Evolutionary conservation across 1,284 basidiomycete species (phyloP).

Genomic region (Uromyces viciae-fabae): DNA sequence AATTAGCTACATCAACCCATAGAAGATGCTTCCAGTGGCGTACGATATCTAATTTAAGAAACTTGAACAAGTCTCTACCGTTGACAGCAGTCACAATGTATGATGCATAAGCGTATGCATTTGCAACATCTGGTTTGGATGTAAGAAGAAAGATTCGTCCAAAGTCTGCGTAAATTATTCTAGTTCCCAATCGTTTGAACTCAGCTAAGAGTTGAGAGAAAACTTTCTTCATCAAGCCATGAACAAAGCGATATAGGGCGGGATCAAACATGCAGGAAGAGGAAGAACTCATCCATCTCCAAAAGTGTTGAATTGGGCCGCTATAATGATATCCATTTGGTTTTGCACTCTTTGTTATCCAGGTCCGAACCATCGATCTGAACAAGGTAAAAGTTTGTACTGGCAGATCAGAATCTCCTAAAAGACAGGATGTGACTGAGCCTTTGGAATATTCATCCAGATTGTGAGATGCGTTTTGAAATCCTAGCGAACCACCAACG

Average conservation of each 20-base stretch:
- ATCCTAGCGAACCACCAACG: conserved; percentile 72
- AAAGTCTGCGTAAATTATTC: conserved; percentile 93
- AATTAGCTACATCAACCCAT: conserved; percentile 94
- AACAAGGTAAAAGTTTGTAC: conserved; percentile 80
- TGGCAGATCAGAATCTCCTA: conserved; percentile 91
- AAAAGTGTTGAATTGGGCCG: conserved; percentile 76
- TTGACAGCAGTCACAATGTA: conserved; percentile 89
- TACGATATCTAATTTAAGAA: conserved; percentile 79
- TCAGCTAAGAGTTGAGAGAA: conserved; percentile 96
- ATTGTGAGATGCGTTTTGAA: conserved; percentile 85
- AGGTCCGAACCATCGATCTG: conserved; percentile 81
- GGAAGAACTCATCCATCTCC: conserved; percentile 89
- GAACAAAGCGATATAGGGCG: conserved; percentile 85
- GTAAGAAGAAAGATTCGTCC: conserved; percentile 85
- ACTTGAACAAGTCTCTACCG: conserved; percentile 91
- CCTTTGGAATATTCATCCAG: conserved; percentile 83
- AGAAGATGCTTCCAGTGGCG: conserved; percentile 91
- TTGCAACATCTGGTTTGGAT: conserved; percentile 84
- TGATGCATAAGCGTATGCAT: conserved; percentile 88
- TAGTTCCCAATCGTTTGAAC: conserved; percentile 89
- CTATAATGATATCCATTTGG: conserved; percentile 64
- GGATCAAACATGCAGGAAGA: conserved; percentile 87
- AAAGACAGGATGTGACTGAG: conserved; percentile 68
- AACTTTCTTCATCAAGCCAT: conserved; percentile 95
- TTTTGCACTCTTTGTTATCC: conserved; percentile 76